These are phyloP conservation scores for Prunus padus DNA, from an alignment of 306 rosid species.

Conservation along the genomic window DNA sequence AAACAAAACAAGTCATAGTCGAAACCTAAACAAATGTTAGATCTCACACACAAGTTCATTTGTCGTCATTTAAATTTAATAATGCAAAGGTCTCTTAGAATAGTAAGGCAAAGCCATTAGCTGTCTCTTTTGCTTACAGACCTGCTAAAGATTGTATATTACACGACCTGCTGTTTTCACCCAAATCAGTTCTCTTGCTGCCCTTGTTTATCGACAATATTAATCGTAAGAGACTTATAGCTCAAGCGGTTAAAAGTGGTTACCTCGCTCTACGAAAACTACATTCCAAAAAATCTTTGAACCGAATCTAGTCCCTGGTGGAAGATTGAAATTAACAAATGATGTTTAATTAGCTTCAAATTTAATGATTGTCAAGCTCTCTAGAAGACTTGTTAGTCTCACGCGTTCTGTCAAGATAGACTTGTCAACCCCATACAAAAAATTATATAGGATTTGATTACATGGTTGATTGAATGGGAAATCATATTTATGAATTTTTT, in stretches of 20 bases:
- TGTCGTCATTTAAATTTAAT: neutral
- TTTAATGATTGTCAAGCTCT: neutral
- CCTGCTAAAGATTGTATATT: no score
- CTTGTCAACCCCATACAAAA: neutral
- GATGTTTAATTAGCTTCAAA: neutral
- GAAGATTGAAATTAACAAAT: neutral
- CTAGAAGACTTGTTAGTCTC: neutral
- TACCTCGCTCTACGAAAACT: no score
- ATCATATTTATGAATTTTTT: neutral
- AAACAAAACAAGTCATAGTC: neutral
- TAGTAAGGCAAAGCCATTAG: neutral
- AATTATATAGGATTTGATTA: neutral
- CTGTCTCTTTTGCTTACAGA: neutral
- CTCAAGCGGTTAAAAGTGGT: no score
- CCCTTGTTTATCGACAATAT: neutral
- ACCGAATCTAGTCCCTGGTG: neutral
- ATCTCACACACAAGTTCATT: neutral
- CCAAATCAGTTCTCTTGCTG: no score
- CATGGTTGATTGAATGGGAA: neutral
- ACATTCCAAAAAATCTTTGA: no score
- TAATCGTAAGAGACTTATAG: neutral
- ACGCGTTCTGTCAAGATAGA: neutral
- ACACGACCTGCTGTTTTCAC: no score
- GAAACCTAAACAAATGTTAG: neutral
- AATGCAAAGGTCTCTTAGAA: neutral